Evolutionary conservation across 768 basidiomycete species (phyloP), one percentile per base, ranked within the genome.

Genomic region (Symmetrospora coprosmae): DNA sequence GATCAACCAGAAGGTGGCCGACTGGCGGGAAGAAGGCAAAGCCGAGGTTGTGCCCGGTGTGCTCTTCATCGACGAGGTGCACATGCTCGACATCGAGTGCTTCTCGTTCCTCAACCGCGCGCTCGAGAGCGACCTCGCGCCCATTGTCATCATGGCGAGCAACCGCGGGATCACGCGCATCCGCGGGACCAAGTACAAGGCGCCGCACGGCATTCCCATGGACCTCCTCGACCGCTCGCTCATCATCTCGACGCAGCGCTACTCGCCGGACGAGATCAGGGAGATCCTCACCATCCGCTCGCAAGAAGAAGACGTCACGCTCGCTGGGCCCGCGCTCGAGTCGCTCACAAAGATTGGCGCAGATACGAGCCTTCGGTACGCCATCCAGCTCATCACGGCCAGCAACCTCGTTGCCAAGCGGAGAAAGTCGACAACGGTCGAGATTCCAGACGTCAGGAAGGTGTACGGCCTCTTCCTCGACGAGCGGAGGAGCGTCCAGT

Each of bases 61-160:
- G 81, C 79, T 62, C 13, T 96, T 96, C 77, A 94, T 96, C 67
- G 92, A 97, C 73, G 92, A 96, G 62, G 92, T 96, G 13, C 92
- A 97, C 77, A 99, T 99, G 92, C 82, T 99, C 66, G 92, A 99
- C 72, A 96, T 99, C 64, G 92, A 97, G 72, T 96, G 92, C 71
- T 97, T 97, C 77, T 94, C 91, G 6, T 99, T 91, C 79, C 77
- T 99, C 62, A 99, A 99, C 72, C 82, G 92, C 33, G 92, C 92
- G 1, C 77, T 99, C 47, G 92, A 99, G 71, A 83, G 83, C 62
- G 91, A 92, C 64, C 78, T 97, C 0, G 83, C 92, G 1, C 92
- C 92, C 1, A 76, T 97, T 52, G 92, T 99, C 35, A 89, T 99
- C 68, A 96, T 99, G 92, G 92, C 92, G 1, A 88, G 87, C 45